Percentiles rank a stretch among this genome's conserved stretches.
Evolutionary conservation across 305 asterid genomes (phyloP).

Genomic region (Nicotiana rustica): DNA sequence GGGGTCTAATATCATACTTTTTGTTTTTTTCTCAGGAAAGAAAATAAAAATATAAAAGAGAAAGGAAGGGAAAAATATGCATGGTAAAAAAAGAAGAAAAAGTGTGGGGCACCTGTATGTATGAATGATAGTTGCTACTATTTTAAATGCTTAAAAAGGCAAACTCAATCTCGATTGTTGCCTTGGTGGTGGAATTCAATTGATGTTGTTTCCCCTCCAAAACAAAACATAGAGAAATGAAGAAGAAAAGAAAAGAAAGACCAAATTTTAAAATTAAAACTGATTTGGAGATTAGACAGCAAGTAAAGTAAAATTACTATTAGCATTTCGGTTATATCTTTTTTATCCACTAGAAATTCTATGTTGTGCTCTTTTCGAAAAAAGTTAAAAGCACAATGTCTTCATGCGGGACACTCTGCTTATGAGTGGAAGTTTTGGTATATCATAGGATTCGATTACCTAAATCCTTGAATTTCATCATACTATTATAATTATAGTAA

Average conservation of each 20-base stretch:
- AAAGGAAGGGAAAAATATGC: too few relatives aligned
- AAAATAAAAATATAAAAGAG: too few relatives aligned
- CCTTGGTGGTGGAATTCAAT: not conserved
- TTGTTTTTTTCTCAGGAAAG: too few relatives aligned
- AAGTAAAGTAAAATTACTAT: not conserved
- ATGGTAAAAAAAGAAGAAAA: too few relatives aligned
- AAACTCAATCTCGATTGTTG: not conserved
- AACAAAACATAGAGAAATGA: too few relatives aligned
- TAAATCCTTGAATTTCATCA: not conserved
- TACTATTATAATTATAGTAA: not conserved
- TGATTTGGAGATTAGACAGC: slow-evolving; percentile 8
- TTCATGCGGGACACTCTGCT: not conserved
- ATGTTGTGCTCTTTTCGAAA: not conserved
- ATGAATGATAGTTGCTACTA: not conserved
- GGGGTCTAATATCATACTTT: too few relatives aligned
- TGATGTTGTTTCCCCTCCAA: not conserved
- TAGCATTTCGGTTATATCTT: not conserved
- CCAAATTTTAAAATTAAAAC: not conserved
- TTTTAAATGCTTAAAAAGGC: not conserved
- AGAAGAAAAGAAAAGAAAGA: too few relatives aligned
- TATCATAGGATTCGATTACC: not conserved
- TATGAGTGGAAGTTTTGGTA: not conserved
- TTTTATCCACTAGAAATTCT: not conserved
- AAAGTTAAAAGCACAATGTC: slow-evolving; percentile 2
- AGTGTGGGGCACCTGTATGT: too few relatives aligned